phyloP scores from a whole-genome alignment of 2,329 filamentous ascomycete genomes.

The Penicillium sp. region DNA sequence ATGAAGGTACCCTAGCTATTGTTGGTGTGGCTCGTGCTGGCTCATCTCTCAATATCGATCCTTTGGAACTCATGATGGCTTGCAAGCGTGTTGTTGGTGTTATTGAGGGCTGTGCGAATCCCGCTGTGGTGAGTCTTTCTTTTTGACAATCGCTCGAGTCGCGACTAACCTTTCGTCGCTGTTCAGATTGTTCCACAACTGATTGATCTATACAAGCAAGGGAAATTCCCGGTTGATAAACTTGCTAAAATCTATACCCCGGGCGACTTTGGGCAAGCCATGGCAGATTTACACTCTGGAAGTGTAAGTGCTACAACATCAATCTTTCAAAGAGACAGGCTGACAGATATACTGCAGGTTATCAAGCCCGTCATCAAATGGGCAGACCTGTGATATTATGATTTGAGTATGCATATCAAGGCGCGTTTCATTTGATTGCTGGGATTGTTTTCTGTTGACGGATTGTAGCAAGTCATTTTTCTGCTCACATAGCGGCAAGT shows the following conservation, averaged over 20 bases:
- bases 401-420: not conserved
- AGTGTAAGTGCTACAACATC: not conserved
- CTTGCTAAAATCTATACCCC: conserved; percentile 31
- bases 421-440: not conserved
- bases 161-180: not conserved
- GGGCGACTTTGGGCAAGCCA: conserved; percentile 13
- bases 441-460: not conserved
- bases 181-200: conserved; percentile 36
- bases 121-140: conserved; percentile 19
- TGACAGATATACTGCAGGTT: conserved; percentile 5
- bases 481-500: not conserved
- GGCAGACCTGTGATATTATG: conserved; percentile 7
- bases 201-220: conserved; percentile 33
- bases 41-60: conserved; percentile 28
- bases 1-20: conserved; percentile 33
- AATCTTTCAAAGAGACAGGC: not conserved
- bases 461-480: not conserved
- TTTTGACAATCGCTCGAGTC: not conserved
- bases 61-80: conserved; percentile 24
- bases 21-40: conserved; percentile 36
- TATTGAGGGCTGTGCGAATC: conserved; percentile 35
- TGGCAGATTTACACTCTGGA: conserved; percentile 19
- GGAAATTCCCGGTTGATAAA: conserved; percentile 38
- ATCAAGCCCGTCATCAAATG: conserved; percentile 24
- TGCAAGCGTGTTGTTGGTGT: conserved; percentile 36